phyloP scores from a whole-genome alignment of 2,329 filamentous ascomycete genomes.

The Colletotrichum agaves region DNA sequence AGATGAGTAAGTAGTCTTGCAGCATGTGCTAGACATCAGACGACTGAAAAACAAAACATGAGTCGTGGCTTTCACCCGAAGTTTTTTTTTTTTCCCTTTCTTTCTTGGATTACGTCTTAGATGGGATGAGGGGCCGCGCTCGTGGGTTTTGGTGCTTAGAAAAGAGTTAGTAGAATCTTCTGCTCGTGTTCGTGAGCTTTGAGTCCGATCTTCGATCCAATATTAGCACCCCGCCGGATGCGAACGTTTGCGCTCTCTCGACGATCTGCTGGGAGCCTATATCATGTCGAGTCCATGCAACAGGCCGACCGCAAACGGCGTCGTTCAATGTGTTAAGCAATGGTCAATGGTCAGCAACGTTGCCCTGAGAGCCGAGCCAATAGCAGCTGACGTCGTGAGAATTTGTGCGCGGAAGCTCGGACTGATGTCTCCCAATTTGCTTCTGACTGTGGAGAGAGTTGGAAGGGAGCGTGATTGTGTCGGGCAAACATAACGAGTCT shows the following conservation, averaged over 20 bases:
- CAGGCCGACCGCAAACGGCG: constrained; percentile 20
- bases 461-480: constrained; percentile 27
- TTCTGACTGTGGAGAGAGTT: constrained; percentile 16
- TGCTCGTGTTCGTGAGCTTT: constrained; percentile 8
- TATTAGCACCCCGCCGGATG: not conserved
- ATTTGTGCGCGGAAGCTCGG: constrained; percentile 1
- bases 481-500: constrained; percentile 3
- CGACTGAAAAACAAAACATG: constrained; percentile 5
- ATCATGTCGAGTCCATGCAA: constrained; percentile 20
- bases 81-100: not conserved
- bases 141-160: not conserved
- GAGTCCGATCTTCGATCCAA: not conserved
- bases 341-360: constrained; percentile 10
- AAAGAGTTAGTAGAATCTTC: not conserved
- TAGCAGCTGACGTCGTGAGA: not conserved
- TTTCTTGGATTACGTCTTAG: constrained; percentile 3
- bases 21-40: constrained; percentile 11
- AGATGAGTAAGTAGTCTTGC: not conserved
- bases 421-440: constrained; percentile 1
- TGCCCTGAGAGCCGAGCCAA: constrained; percentile 3
- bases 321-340: not conserved
- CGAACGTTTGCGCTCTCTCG: not conserved
- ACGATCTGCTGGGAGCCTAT: not conserved
- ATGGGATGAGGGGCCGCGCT: not conserved
- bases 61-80: constrained; percentile 10